Evolutionary conservation across 495 filamentous ascomycete genomes (phyloP).

Genomic region (Lepidopterella palustris): DNA sequence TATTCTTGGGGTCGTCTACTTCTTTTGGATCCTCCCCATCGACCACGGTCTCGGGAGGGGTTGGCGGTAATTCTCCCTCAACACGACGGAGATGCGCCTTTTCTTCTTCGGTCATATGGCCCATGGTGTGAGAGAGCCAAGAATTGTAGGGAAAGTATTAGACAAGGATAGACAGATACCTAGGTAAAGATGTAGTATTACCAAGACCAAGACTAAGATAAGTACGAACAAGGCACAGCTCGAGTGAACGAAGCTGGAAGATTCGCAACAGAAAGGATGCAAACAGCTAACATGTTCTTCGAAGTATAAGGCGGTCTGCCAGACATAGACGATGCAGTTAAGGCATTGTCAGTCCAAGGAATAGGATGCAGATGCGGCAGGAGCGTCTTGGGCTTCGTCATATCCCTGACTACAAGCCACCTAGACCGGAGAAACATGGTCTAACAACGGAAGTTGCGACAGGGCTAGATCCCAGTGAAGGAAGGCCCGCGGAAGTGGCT

Average conservation of each 20-base stretch:
- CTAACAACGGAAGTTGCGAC: not conserved
- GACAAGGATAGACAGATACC: not conserved
- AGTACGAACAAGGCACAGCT: not conserved
- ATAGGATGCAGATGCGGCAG: not conserved
- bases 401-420: constrained; percentile 18
- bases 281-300: not conserved
- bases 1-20: constrained; percentile 9
- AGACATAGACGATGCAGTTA: constrained; percentile 7
- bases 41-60: constrained; percentile 24
- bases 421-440: constrained; percentile 19
- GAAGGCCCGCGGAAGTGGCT: not conserved
- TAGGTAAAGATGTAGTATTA: not conserved
- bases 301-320: not conserved
- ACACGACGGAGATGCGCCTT: not conserved
- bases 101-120: constrained; percentile 7
- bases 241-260: not conserved
- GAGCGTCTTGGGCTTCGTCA: constrained; percentile 18
- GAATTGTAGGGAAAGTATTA: not conserved
- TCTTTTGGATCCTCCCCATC: constrained; percentile 18
- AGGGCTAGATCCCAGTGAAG: not conserved
- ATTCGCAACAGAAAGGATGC: constrained; percentile 1
- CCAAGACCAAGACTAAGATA: constrained; percentile 1
- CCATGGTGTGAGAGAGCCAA: constrained; percentile 11
- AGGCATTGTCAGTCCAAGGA: not conserved
- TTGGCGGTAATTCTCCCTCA: constrained; percentile 18